phyloP scores from a whole-genome alignment of 345 rosid genomes.

The Clausena lansium region DNA sequence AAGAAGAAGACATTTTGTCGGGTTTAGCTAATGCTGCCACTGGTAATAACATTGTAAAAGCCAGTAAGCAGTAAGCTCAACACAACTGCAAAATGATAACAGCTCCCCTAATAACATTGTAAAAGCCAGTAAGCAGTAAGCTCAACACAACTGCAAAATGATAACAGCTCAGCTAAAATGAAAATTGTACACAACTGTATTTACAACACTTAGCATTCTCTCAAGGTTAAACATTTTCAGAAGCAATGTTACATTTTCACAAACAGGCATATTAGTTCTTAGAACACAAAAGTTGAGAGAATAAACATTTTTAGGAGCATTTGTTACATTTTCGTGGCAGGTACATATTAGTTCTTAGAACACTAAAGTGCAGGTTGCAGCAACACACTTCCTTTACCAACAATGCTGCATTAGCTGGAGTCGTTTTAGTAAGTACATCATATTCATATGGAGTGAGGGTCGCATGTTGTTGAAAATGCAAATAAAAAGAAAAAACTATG shows the following conservation, averaged over 20 bases:
- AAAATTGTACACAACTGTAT: too few species aligned
- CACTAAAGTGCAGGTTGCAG: not conserved
- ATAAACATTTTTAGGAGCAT: too few species aligned
- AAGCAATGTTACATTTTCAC: not conserved
- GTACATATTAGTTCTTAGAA: not conserved
- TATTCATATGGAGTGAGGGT: not conserved
- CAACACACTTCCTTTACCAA: not conserved
- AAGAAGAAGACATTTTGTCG: too few species aligned
- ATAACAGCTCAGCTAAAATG: too few species aligned
- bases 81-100: not conserved
- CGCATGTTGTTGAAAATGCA: not conserved
- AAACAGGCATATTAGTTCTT: not conserved
- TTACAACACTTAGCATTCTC: not conserved
- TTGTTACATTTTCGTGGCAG: not conserved
- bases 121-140: not conserved
- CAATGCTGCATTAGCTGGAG: not conserved
- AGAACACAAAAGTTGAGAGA: not conserved
- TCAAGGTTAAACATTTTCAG: not conserved
- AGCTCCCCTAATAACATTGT: too few species aligned
- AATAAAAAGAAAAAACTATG: not conserved
- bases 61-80: not conserved
- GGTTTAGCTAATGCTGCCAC: too few species aligned
- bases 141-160: not conserved
- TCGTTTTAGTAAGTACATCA: not conserved
- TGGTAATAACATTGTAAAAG: too few species aligned